Conservation (phyloP, 2,329 filamentous ascomycete species). For the Cladosporium sphaerospermum region DNA sequence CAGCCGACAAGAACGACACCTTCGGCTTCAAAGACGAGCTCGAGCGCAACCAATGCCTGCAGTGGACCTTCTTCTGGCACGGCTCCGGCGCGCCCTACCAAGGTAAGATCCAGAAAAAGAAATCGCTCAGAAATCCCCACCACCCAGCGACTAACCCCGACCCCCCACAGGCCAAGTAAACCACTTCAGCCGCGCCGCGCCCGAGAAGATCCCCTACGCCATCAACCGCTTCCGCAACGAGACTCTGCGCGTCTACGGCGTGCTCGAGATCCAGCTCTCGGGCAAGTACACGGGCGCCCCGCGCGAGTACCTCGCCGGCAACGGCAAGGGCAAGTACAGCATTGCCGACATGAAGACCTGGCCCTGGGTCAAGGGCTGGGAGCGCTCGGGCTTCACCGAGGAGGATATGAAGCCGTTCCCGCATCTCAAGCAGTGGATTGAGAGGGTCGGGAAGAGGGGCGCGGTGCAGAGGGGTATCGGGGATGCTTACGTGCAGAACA, state of each 20-base stretch:
- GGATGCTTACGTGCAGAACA: conserved; percentile 28
- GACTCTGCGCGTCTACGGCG: conserved; percentile 46
- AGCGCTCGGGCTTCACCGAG: conserved; percentile 37
- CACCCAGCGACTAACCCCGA: background rate
- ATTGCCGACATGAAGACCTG: conserved; percentile 47
- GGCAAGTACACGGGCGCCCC: conserved; percentile 47
- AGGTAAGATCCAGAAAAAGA: conserved; percentile 17
- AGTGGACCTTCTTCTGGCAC: conserved; percentile 54
- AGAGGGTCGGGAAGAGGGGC: conserved; percentile 43
- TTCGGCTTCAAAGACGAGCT: conserved; percentile 49
- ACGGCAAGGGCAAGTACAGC: conserved; percentile 49
- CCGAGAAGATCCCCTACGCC: conserved; percentile 45
- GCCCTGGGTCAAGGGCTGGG: conserved; percentile 45
- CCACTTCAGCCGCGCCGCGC: conserved; percentile 40
- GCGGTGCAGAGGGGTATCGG: conserved; percentile 44
- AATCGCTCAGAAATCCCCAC: background rate
- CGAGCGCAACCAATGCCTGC: conserved; percentile 43
- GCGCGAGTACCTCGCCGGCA: conserved; percentile 48
- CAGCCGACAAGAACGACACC: conserved; percentile 42
- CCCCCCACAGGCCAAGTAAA: conserved; percentile 32
- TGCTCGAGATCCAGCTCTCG: conserved; percentile 49
- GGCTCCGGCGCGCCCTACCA: conserved; percentile 37
- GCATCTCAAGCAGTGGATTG: conserved; percentile 48
- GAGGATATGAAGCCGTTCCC: conserved; percentile 48
- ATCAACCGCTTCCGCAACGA: conserved; percentile 49